These are phyloP conservation scores for Maudiozyma pseudohumilis DNA, from an alignment of 805 yeast species.

Conservation along the genomic window DNA sequence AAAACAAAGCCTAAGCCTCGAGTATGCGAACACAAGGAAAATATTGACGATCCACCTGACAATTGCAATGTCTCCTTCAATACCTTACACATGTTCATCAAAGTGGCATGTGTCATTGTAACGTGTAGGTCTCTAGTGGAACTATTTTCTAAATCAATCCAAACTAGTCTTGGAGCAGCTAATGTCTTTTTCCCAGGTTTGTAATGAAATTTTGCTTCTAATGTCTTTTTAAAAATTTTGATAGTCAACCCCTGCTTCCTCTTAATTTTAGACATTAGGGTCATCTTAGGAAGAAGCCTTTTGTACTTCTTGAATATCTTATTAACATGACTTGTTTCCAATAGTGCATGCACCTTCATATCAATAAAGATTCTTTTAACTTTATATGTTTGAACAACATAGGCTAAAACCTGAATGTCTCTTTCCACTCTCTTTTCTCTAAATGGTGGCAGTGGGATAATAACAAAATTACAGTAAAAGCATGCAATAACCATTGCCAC, in stretches of 20 bases:
- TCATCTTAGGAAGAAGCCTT: conserved; percentile 21
- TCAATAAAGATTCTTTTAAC: conserved; percentile 69
- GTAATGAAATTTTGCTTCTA: conserved; percentile 14
- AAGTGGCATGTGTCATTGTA: conserved; percentile 43
- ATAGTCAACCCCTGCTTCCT: conserved; percentile 16
- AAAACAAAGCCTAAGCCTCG: conserved; percentile 83
- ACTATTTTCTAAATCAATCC: conserved; percentile 23
- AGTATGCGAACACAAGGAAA: conserved; percentile 81
- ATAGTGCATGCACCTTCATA: conserved; percentile 19
- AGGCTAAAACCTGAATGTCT: conserved; percentile 58
- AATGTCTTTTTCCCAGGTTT: conserved; percentile 20
- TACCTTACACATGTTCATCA: conserved; percentile 75
- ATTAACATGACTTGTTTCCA: conserved; percentile 18
- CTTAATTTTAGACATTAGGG: conserved; percentile 26
- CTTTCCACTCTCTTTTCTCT: conserved; percentile 59
- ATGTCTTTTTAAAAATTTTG: conserved; percentile 11
- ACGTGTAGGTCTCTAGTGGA: conserved; percentile 20
- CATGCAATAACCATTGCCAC: conserved; percentile 80
- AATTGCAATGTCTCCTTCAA: conserved; percentile 88
- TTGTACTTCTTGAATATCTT: conserved; percentile 20
- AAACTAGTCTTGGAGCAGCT: conserved; percentile 27
- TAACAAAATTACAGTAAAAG: conserved; percentile 52
- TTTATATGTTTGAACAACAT: conserved; percentile 59
- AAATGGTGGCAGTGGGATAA: conserved; percentile 67
- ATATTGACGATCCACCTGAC: conserved; percentile 56